These are phyloP conservation scores for Silybum marianum DNA, from an alignment of 129 eudicot species.

Conservation along the genomic window DNA sequence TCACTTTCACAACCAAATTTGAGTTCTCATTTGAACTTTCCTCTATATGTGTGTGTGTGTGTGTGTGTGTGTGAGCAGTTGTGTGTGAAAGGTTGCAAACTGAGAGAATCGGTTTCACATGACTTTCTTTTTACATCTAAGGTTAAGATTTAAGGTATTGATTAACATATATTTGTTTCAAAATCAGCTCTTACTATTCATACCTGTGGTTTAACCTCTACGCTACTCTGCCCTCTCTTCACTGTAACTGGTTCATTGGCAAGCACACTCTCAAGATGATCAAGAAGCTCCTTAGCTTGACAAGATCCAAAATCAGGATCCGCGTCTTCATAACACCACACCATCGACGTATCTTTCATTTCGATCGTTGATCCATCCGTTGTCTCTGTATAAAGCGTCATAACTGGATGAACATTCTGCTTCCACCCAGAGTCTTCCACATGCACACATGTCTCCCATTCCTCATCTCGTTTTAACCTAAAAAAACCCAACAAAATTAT, in stretches of 20 bases:
- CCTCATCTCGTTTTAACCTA: conserved; percentile 52
- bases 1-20: too few species aligned
- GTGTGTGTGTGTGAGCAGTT: too few species aligned
- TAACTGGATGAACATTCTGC: conserved; percentile 64
- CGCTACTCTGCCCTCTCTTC: conserved; percentile 49
- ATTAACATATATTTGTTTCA: too few species aligned
- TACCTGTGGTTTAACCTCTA: conserved; percentile 73
- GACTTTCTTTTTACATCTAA: too few species aligned
- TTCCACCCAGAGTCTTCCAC: conserved; percentile 64
- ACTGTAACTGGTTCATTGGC: conserved; percentile 78
- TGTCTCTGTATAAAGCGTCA: conserved; percentile 60
- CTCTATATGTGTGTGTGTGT: too few species aligned
- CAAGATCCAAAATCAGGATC: conserved; percentile 94
- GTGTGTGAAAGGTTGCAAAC: too few species aligned
- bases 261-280: conserved; percentile 77
- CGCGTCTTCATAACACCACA: conserved; percentile 78
- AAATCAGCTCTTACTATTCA: not conserved
- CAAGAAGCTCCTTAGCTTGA: conserved; percentile 83
- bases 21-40: too few species aligned
- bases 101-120: too few species aligned
- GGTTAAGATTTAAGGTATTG: too few species aligned
- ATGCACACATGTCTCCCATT: conserved; percentile 74
- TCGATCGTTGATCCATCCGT: conserved; percentile 62
- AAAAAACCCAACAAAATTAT: not conserved
- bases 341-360: conserved; percentile 56